phyloP scores from a whole-genome alignment of 2,329 filamentous ascomycete species.

The Magnaporthales sp. region DNA sequence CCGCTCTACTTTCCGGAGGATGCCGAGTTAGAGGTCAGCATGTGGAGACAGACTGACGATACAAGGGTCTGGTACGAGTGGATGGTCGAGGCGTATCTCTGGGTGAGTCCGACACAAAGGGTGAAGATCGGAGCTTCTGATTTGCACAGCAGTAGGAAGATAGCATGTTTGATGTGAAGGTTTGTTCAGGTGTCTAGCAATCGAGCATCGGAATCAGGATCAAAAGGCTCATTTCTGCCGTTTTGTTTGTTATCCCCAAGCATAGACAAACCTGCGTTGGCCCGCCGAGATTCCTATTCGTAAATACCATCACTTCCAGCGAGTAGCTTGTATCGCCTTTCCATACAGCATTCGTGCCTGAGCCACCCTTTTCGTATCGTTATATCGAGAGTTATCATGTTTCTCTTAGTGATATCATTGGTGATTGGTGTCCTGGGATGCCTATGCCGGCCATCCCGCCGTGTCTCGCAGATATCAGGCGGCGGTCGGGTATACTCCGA shows the following conservation, averaged over 20 bases:
- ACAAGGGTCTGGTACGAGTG: conserved; percentile 98
- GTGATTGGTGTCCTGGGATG: background rate
- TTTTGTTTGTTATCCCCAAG: background rate
- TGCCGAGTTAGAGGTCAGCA: conserved; percentile 79
- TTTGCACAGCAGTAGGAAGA: conserved; percentile 59
- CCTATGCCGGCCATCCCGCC: background rate
- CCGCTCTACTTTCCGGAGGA: conserved; percentile 80
- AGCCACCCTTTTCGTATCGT: background rate
- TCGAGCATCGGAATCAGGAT: background rate
- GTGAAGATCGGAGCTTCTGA: conserved; percentile 60
- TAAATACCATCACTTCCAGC: background rate
- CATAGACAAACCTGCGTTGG: background rate
- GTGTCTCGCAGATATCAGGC: background rate
- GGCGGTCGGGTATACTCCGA: too few relatives aligned
- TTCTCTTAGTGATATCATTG: background rate
- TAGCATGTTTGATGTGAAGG: conserved; percentile 60
- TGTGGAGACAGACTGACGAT: conserved; percentile 95
- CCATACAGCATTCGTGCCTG: background rate
- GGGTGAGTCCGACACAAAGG: conserved; percentile 48
- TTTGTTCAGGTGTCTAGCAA: background rate
- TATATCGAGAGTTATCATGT: background rate
- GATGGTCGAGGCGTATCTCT: conserved; percentile 78
- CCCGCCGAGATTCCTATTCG: background rate
- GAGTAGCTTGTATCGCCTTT: background rate
- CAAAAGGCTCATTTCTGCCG: background rate